Base-by-base conservation (phyloP, 2,329 filamentous ascomycete species). In the Penicillium sp. region DNA sequence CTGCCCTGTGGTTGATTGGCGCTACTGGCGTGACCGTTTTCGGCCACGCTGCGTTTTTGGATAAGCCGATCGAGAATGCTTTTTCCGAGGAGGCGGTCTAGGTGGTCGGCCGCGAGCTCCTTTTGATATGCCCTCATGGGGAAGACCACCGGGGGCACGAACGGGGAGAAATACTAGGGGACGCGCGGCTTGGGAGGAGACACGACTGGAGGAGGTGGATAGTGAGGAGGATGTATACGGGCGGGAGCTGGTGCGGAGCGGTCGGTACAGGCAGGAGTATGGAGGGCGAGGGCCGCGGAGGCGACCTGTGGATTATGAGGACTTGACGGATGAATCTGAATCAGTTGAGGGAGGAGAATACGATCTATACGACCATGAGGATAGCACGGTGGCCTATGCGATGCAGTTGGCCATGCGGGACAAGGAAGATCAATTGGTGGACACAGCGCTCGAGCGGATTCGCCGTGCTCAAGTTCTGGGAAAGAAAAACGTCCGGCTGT, bases 11-110 rank as follows among this genome's bases (percentile, higher is more conserved):
- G 94, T 85, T 99, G 74, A 91, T 97, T 73, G 94, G 94, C 75
- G 94, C 94, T 69, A 93, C 90, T 68, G 93, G 91, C 75, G 91
- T 97, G 75, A 90, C 88, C 75, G 95, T 97, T 67, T 82, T 97
- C 67, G 94, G 94, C 78, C 94, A 99, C 81, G 94, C 94, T 68
- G 85, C 92, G 63, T 86, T 97, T 75, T 88, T 97, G 89, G 93
- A 97, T 77, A 97, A 96, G 86, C 93, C 93, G 59, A 96, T 97
- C 83, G 94, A 97, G 88, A 93, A 95, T 93, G 93, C 93, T 97
- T 99, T 99, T 97, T 97, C 93, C 85, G 94, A 95, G 93, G 94
- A 99, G 93, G 93, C 94, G 93, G 94, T 99, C 90, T 99, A 97
- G 88, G 85, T 95, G 93, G 93, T 97, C 94, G 93, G 91, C 93